A percentile compares a stretch with the other conserved stretches of the same genome.
phyloP scores from a whole-genome alignment of 768 basidiomycete genomes.

The Auriscalpium orientale region DNA sequence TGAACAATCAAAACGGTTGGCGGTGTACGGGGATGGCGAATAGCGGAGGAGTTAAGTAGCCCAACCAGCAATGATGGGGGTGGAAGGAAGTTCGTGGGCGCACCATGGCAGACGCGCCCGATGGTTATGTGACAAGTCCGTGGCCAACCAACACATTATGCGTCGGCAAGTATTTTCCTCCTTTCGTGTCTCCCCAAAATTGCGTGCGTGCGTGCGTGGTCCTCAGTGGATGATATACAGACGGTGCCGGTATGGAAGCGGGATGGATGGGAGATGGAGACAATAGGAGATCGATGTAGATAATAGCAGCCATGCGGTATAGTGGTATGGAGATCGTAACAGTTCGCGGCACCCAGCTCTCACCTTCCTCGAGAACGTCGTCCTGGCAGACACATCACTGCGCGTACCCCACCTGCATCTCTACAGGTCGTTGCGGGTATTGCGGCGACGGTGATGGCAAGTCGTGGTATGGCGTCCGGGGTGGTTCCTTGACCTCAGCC shows the following conservation, averaged over 20 bases:
- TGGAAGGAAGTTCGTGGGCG: background rate
- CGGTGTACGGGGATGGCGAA: background rate
- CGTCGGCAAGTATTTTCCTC: background rate
- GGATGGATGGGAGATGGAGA: background rate
- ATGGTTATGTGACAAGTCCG: background rate
- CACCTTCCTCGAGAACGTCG: background rate
- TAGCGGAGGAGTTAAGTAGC: background rate
- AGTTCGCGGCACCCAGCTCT: conserved; percentile 1
- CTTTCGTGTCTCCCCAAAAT: background rate
- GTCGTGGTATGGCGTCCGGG: conserved; percentile 10
- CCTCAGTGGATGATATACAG: conserved; percentile 6
- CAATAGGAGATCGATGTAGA: conserved; percentile 11
- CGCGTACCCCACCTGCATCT: conserved; percentile 25
- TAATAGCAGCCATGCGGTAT: conserved; percentile 12
- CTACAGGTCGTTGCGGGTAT: conserved; percentile 19
- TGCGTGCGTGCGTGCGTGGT: background rate
- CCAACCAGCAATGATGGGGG: background rate
- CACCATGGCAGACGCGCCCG: background rate
- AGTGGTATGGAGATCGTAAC: conserved; percentile 10
- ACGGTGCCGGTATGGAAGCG: conserved; percentile 1
- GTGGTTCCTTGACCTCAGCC: conserved; percentile 15
- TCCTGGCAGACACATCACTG: conserved; percentile 12
- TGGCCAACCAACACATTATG: background rate
- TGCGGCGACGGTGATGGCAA: conserved; percentile 15
- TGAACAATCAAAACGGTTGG: background rate